A percentile compares a stretch with the other conserved stretches of the same genome.
Evolutionary conservation across 805 yeast species (phyloP).

Genomic region (Ogataea methylovora): DNA sequence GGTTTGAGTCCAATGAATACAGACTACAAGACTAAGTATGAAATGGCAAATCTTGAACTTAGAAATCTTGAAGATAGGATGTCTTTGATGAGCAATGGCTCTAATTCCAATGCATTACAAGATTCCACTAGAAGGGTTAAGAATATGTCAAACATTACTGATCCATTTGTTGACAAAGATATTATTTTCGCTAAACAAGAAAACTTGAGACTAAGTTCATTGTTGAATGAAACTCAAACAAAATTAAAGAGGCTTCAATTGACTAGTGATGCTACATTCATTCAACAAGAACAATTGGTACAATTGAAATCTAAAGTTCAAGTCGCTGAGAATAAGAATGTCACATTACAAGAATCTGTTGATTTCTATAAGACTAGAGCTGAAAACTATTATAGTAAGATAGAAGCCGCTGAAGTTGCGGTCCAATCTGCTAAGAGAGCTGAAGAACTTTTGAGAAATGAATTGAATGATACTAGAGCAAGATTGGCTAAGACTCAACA

Average conservation of each 20-base stretch:
- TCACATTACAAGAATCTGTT: constrained; percentile 45
- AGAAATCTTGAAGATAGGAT: constrained; percentile 31
- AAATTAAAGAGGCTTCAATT: constrained; percentile 23
- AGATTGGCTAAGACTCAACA: constrained; percentile 39
- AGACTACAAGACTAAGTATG: constrained; percentile 37
- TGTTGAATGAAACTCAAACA: constrained; percentile 27
- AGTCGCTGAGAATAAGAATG: constrained; percentile 46
- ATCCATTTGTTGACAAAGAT: constrained; percentile 14
- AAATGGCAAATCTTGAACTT: constrained; percentile 37
- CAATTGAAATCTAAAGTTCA: constrained; percentile 52
- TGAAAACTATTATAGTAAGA: constrained; percentile 62
- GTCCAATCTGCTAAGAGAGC: constrained; percentile 55
- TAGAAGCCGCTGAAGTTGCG: constrained; percentile 75
- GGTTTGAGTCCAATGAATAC: constrained; percentile 26
- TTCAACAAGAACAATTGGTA: constrained; percentile 27
- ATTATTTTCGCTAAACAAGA: constrained; percentile 22
- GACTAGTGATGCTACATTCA: constrained; percentile 17
- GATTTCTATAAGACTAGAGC: constrained; percentile 64
- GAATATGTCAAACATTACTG: constrained; percentile 7
- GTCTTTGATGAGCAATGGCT: constrained; percentile 14
- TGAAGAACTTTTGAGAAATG: constrained; percentile 45
- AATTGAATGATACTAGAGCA: constrained; percentile 43
- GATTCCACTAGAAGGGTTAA: constrained; percentile 12
- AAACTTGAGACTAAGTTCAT: constrained; percentile 25
- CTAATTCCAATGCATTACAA: constrained; percentile 23